Percentiles rank a stretch among this genome's conserved stretches.
Conservation (phyloP, 352 stramenopile genomes). For the Thalassiosira pacifica region DNA sequence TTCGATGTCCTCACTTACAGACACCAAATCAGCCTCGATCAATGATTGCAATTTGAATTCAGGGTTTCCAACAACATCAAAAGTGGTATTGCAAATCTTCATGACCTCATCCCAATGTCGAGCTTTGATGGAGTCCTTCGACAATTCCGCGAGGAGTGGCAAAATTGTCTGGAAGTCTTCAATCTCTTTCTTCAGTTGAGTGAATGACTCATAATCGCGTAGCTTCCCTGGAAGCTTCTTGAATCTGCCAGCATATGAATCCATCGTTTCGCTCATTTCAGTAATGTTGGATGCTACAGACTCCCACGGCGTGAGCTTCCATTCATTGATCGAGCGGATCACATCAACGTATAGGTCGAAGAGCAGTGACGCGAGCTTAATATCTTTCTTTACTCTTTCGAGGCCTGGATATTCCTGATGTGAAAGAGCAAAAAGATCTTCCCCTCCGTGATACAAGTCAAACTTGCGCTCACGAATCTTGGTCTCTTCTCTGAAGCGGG, state of each 20-base stretch:
- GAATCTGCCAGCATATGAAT: conserved; percentile 94
- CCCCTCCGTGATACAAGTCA: conserved; percentile 95
- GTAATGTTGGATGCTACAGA: conserved; percentile 94
- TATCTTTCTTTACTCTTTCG: conserved; percentile 97
- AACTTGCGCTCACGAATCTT: conserved; percentile 98
- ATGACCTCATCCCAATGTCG: conserved; percentile 98
- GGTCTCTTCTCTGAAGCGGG: conserved; percentile 97
- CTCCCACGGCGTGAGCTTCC: conserved; percentile 96
- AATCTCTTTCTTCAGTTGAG: conserved; percentile 96
- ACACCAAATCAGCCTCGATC: conserved; percentile 89
- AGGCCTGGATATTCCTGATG: conserved; percentile 97
- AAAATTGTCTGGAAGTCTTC: conserved; percentile 98
- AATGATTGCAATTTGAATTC: conserved; percentile 97
- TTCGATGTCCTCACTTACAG: conserved; percentile 94
- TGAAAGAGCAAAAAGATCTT: conserved; percentile 96
- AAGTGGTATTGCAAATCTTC: conserved; percentile 92
- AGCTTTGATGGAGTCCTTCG: conserved; percentile 95
- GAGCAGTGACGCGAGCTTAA: conserved; percentile 90
- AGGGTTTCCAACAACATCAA: conserved; percentile 92
- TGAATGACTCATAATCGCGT: conserved; percentile 97
- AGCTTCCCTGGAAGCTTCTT: conserved; percentile 98
- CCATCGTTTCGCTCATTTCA: conserved; percentile 96
- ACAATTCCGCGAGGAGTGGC: conserved; percentile 95
- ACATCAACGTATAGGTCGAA: conserved; percentile 98
- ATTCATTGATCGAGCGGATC: conserved; percentile 96